Evolutionary conservation across 352 stramenopile species (phyloP).

Genomic region (Thalassiosira tumida): DNA sequence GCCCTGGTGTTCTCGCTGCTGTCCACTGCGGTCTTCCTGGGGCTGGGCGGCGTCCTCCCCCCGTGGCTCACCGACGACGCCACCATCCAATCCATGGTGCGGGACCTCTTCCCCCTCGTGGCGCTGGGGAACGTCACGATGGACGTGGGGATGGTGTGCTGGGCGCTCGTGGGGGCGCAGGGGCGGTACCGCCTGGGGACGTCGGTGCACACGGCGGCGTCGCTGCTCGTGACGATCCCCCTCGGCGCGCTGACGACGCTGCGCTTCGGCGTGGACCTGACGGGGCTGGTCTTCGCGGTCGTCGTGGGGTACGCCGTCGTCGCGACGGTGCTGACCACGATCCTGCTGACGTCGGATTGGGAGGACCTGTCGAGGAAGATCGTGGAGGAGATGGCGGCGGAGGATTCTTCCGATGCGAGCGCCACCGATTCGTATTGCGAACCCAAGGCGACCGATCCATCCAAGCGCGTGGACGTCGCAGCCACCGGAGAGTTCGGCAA

Average conservation of each 20-base stretch:
- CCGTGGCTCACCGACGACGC: constrained; percentile 82
- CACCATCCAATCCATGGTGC: constrained; percentile 86
- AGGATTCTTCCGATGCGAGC: constrained; percentile 18
- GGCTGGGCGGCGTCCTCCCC: constrained; percentile 73
- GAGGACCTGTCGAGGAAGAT: constrained; percentile 73
- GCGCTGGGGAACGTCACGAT: constrained; percentile 88
- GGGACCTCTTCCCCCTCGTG: constrained; percentile 83
- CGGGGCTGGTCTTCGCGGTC: constrained; percentile 83
- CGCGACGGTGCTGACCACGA: constrained; percentile 65
- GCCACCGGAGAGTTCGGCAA: no score
- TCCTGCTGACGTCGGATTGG: constrained; percentile 79
- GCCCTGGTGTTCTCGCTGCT: constrained; percentile 69
- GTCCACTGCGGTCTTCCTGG: constrained; percentile 76
- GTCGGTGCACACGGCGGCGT: constrained; percentile 75
- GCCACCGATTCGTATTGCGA: no score
- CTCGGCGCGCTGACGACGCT: constrained; percentile 81
- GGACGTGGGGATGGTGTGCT: constrained; percentile 85
- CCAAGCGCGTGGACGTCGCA: no score
- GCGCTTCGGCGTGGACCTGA: constrained; percentile 80
- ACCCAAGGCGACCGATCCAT: no score
- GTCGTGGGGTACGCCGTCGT: constrained; percentile 73
- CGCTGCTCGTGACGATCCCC: constrained; percentile 85
- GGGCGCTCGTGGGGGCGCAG: constrained; percentile 87
- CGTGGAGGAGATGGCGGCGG: constrained; percentile 29
- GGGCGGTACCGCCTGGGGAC: constrained; percentile 85